Evolutionary conservation across 164 flowering plant species (phyloP).

Genomic region (Paratinospora sagittata): DNA sequence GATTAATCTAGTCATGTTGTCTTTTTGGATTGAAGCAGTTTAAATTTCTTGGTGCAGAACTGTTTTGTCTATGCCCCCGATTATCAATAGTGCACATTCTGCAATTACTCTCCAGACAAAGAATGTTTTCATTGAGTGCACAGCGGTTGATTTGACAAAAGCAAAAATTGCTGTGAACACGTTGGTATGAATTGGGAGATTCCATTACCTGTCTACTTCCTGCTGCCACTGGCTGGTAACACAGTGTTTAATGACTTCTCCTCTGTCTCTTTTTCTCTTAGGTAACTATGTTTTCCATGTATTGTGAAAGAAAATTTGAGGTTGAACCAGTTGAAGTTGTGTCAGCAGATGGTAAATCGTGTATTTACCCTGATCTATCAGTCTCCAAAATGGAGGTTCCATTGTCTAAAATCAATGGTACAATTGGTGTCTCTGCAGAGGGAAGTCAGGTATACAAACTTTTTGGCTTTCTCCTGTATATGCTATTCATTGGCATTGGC

Average conservation of each 20-base stretch:
- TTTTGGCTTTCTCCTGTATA: not conserved
- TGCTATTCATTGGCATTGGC: not conserved
- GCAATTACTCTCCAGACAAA: constrained; percentile 79
- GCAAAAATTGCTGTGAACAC: constrained; percentile 93
- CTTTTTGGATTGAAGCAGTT: not conserved
- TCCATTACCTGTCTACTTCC: not conserved
- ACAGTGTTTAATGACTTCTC: not conserved
- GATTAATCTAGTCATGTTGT: not conserved
- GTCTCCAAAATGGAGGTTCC: constrained; percentile 67
- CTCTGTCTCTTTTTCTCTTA: constrained; percentile 17
- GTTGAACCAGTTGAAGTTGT: constrained; percentile 92
- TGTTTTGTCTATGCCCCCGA: constrained; percentile 89
- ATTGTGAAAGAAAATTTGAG: constrained; percentile 78
- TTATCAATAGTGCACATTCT: constrained; percentile 93
- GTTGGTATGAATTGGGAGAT: constrained; percentile 40
- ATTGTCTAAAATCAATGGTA: constrained; percentile 59
- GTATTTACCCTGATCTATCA: constrained; percentile 68
- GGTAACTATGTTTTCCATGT: constrained; percentile 85
- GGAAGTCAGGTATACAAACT: constrained; percentile 48
- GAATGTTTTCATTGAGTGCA: constrained; percentile 93
- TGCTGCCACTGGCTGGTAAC: not conserved
- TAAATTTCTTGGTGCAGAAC: constrained; percentile 48
- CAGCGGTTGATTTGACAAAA: constrained; percentile 91
- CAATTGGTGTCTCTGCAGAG: constrained; percentile 65
- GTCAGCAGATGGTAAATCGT: constrained; percentile 52